phyloP scores from a whole-genome alignment of 1,284 basidiomycete species.

The Phylloboletellus chloephorus region DNA sequence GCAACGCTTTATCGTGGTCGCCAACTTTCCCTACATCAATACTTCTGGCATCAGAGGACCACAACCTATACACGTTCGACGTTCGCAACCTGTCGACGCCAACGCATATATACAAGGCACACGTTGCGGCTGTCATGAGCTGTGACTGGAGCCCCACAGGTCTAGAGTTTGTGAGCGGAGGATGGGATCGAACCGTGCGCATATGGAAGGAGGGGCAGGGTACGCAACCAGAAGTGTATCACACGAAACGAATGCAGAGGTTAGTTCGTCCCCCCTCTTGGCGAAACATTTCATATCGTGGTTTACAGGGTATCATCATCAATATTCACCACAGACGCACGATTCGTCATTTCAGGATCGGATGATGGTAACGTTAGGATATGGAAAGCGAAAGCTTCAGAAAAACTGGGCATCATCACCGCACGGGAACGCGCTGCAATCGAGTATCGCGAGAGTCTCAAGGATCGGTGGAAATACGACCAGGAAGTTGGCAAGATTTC shows the following conservation, averaged over 20 bases:
- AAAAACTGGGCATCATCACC: conserved; percentile 88
- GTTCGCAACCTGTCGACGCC: conserved; percentile 82
- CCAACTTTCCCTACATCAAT: conserved; percentile 91
- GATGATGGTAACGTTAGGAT: conserved; percentile 97
- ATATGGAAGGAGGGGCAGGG: conserved; percentile 91
- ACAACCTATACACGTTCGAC: conserved; percentile 98
- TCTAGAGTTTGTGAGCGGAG: conserved; percentile 92
- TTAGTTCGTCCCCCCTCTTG: conserved; percentile 27
- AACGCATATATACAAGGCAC: conserved; percentile 94
- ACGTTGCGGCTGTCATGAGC: conserved; percentile 92
- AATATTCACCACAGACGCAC: conserved; percentile 83
- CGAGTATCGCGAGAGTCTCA: conserved; percentile 88
- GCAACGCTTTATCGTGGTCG: conserved; percentile 91
- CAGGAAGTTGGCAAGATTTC: conserved; percentile 78
- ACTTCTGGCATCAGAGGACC: conserved; percentile 94
- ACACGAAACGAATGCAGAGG: conserved; percentile 99
- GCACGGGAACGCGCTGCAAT: conserved; percentile 89
- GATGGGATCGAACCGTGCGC: conserved; percentile 92
- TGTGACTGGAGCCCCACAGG: conserved; percentile 96
- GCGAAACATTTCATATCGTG: conserved; percentile 21
- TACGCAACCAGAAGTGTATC: conserved; percentile 85
- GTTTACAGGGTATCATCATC: conserved; percentile 61
- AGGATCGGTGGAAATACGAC: conserved; percentile 86
- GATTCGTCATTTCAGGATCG: conserved; percentile 90
- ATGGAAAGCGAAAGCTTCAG: conserved; percentile 93